These are phyloP conservation scores for Xylariales sp. DNA, from an alignment of 2,329 filamentous ascomycete species.

Conservation along the genomic window DNA sequence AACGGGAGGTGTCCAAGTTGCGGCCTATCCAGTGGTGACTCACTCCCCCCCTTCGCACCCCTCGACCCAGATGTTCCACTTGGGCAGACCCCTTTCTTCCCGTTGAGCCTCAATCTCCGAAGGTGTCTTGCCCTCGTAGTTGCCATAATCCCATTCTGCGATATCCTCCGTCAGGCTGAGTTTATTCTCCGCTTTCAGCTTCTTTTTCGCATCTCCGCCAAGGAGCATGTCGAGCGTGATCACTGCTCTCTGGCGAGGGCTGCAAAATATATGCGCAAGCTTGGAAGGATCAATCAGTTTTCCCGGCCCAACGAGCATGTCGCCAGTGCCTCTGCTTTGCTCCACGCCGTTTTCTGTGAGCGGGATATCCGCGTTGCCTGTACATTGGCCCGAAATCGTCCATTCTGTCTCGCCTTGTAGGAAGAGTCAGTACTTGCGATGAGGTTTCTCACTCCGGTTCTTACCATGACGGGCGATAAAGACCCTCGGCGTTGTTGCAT, in stretches of 20 bases:
- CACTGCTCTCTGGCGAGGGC: slow-evolving; percentile 40
- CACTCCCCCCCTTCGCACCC: slow-evolving; percentile 3
- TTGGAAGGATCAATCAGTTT: slow-evolving; percentile 43
- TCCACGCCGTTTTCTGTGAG: slow-evolving; percentile 33
- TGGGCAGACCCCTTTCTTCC: background rate
- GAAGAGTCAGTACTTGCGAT: background rate
- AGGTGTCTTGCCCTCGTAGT: slow-evolving; percentile 25
- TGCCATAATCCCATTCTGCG: slow-evolving; percentile 47
- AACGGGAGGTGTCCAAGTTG: background rate
- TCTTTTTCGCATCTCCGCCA: slow-evolving; percentile 17
- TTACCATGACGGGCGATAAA: slow-evolving; percentile 34
- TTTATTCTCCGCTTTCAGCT: slow-evolving; percentile 22
- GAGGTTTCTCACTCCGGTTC: slow-evolving; percentile 5
- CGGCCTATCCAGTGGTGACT: background rate
- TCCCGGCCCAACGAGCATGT: slow-evolving; percentile 37
- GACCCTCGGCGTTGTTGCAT: slow-evolving; percentile 31
- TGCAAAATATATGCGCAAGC: slow-evolving; percentile 39
- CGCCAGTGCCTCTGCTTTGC: slow-evolving; percentile 38
- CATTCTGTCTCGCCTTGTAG: slow-evolving; percentile 40
- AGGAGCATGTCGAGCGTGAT: slow-evolving; percentile 42
- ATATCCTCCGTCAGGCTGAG: slow-evolving; percentile 35
- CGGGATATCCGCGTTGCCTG: slow-evolving; percentile 35
- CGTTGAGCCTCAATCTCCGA: background rate
- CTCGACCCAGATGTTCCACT: slow-evolving; percentile 4
- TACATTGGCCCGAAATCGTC: slow-evolving; percentile 41